Evolutionary conservation across 2,329 filamentous ascomycete species (phyloP), one percentile per base, ranked within the genome.

Genomic region (Akanthomyces dipterigenus): DNA sequence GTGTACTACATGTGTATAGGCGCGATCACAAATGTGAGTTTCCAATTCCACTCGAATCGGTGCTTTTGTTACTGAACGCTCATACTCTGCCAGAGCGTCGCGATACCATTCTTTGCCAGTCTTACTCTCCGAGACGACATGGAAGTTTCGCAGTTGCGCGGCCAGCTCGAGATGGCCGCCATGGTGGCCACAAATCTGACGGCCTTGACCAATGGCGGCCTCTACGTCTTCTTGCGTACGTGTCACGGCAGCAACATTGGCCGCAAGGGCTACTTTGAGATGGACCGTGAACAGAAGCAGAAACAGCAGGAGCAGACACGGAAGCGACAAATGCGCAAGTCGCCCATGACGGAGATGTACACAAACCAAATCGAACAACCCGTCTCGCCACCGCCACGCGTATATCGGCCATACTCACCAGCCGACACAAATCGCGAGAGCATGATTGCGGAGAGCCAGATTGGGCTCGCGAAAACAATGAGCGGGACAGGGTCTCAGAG

Each of bases 161-260:
- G 82, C 49, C 81, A 71, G 62, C 73, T 87, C 4, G 79, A 84
- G 2, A 85, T 88, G 77, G 81, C 88, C 45, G 84, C 85, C 28
- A 82, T 86, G 18, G 83, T 90, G 7, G 83, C 86, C 3, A 77
- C 85, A 18, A 89, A 89, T 68, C 77, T 88, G 2, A 86, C 86
- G 0, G 88, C 87, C 2, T 73, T 90, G 18, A 78, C 86, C 70
- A 86, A 83, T 18, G 85, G 86, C 4, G 81, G 85, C 18, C 77
- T 89, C 26, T 87, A 89, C 66, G 75, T 90, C 9, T 87, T 89
- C 66, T 77, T 90, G 55, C 82, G 87, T 65, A 85, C 86, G 3
- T 87, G 84, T 65, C 83, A 80, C 16, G 77, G 81, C 14, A 79
- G 81, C 14, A 82, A 82, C 28, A 83, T 86, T 55, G 80, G 72